Evolutionary conservation across 78 protist genomes (phyloP).

Genomic region (Protostelium mycophagum): DNA sequence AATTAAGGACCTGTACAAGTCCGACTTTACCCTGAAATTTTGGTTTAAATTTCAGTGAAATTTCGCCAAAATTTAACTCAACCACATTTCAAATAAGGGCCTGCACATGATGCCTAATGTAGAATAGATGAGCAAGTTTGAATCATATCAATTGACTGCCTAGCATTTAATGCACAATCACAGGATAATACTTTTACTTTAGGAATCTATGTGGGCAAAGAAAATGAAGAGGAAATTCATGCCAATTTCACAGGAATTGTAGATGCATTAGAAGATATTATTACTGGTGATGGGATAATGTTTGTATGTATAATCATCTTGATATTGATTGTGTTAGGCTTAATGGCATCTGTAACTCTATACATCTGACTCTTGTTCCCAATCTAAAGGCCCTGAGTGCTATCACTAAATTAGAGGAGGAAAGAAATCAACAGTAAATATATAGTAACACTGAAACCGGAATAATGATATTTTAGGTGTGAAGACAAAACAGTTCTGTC

Average conservation of each 20-base stretch:
- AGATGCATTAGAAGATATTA: background rate
- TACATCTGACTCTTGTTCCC: background rate
- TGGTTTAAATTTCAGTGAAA: too few relatives aligned
- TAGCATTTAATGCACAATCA: background rate
- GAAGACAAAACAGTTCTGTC: background rate
- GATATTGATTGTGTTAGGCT: background rate
- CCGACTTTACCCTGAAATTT: too few relatives aligned
- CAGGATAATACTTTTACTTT: background rate
- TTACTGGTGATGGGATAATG: background rate
- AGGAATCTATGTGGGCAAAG: background rate
- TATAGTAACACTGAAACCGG: too few relatives aligned
- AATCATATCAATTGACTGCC: background rate
- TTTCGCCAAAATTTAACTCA: too few relatives aligned
- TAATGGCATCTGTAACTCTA: background rate
- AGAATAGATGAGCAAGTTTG: too few relatives aligned
- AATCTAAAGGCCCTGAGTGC: background rate
- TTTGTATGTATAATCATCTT: too few relatives aligned
- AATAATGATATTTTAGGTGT: too few relatives aligned
- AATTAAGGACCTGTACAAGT: too few relatives aligned
- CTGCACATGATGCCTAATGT: too few relatives aligned
- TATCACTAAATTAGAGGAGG: background rate
- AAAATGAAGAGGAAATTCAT: background rate
- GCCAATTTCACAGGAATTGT: background rate
- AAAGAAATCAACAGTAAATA: background rate
- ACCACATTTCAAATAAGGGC: too few relatives aligned